Evolutionary conservation across 306 rosid species (phyloP), one percentile per base, ranked within the genome.

Genomic region (Casuarina equisetifolia): DNA sequence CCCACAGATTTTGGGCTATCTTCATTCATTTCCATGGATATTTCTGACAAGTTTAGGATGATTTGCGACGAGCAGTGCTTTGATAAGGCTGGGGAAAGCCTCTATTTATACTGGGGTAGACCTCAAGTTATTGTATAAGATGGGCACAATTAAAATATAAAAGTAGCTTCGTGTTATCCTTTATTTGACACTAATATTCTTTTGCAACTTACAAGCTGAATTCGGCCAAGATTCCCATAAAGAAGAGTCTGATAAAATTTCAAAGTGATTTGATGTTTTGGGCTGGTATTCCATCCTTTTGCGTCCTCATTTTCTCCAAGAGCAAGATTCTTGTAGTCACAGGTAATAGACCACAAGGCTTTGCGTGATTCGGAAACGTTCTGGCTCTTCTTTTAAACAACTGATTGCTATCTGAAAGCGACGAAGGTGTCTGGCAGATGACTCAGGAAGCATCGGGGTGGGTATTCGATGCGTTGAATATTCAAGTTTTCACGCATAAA

Each of bases 221-320:
- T 58, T 55, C 16, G 32, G 76, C 73, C 66, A 69, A 72, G 84
- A 85, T 85, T 85, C 89, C 35, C 35, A 11, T 80, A 77, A 80
- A 13, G 63, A 25, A 39, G 46, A 62, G 48, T 76, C 69, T 57
- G 17, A 69, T 6, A 8, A 6, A 7, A 7, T 84, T 85, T 84
- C 73, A 61, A 32, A 39, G 75, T 68, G 73, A 19, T 74, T 42
- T 36, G 80, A 79, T 76, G 77, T 80, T 19, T 49, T 64, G 82
- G 92, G 85, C 86, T 85, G 90, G 78, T 82, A 88, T 88, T 82
- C 97, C 78, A 62, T 46, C 76, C 75, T 74, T 71, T 15, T 20
- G 36, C 42, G 69, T 6, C 82, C 45, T 40, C 52, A 38, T 82
- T 57, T 83, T 82, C 32, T 74, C 78, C 73, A 69, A 75, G 74